phyloP scores from a whole-genome alignment of 495 filamentous ascomycete species.

The Chaetomium tenue region DNA sequence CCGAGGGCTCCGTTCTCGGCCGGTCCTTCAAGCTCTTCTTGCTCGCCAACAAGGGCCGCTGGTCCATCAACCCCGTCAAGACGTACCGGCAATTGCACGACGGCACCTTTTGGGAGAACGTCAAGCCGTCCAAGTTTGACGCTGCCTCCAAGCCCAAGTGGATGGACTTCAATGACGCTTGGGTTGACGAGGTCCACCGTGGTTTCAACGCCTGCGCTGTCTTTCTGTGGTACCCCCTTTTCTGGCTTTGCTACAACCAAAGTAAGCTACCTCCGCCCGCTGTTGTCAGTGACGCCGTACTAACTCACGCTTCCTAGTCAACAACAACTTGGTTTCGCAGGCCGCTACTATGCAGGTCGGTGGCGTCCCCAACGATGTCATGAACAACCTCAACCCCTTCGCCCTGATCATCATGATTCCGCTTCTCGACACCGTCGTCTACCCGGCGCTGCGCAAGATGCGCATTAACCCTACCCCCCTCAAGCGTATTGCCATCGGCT shows the following conservation, averaged over 20 bases:
- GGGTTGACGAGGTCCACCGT: conserved; percentile 44
- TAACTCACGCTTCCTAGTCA: conserved; percentile 28
- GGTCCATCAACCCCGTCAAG: conserved; percentile 55
- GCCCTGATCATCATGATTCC: conserved; percentile 78
- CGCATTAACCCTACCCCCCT: conserved; percentile 69
- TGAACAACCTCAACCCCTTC: conserved; percentile 76
- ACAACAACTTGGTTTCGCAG: conserved; percentile 73
- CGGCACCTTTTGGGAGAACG: conserved; percentile 59
- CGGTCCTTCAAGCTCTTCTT: conserved; percentile 56
- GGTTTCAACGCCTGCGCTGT: conserved; percentile 69
- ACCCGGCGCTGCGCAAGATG: conserved; percentile 61
- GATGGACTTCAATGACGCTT: conserved; percentile 75
- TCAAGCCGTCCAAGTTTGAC: conserved; percentile 61
- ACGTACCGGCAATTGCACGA: conserved; percentile 56
- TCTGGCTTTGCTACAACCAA: conserved; percentile 52
- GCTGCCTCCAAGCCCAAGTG: conserved; percentile 52
- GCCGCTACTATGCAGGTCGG: conserved; percentile 68
- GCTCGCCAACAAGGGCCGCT: conserved; percentile 62
- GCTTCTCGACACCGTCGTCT: conserved; percentile 65
- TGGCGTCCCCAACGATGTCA: conserved; percentile 74
- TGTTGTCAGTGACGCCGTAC: neutral
- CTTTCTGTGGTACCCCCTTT: conserved; percentile 59
- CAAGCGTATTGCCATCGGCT: conserved; percentile 70
- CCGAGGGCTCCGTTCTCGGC: conserved; percentile 62
- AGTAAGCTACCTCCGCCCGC: conserved; percentile 24